These are phyloP conservation scores for Fusarium bactridioides DNA, from an alignment of 2,329 filamentous ascomycete species.

Conservation along the genomic window DNA sequence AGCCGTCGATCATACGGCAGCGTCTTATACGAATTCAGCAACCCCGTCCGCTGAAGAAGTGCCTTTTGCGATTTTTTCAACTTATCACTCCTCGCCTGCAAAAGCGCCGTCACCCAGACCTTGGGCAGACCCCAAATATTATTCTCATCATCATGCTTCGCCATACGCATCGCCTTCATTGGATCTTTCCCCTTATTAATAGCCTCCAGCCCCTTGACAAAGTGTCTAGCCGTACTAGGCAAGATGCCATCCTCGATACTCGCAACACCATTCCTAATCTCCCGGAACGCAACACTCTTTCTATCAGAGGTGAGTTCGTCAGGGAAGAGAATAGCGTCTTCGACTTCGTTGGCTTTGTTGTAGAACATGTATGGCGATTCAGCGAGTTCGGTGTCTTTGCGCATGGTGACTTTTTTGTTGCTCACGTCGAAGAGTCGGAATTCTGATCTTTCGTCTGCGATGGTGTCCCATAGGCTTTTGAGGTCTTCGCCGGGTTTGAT, in stretches of 20 bases:
- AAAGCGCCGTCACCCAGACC: constrained; percentile 35
- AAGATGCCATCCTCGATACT: constrained; percentile 27
- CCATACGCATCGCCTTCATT: not conserved
- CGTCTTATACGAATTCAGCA: not conserved
- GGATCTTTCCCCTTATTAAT: constrained; percentile 13
- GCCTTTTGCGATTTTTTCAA: not conserved
- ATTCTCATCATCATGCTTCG: constrained; percentile 11
- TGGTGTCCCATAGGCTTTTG: constrained; percentile 36
- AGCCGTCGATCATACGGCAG: constrained; percentile 5
- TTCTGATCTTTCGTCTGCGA: constrained; percentile 26
- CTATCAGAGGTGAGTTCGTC: constrained; percentile 29
- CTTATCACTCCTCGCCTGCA: constrained; percentile 7
- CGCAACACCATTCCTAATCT: constrained; percentile 35
- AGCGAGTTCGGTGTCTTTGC: not conserved
- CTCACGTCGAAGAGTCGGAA: constrained; percentile 23
- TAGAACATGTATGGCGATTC: constrained; percentile 38
- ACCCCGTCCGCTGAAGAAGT: constrained; percentile 19
- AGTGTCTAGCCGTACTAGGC: constrained; percentile 6
- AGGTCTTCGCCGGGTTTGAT: constrained; percentile 37
- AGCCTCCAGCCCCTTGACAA: constrained; percentile 24
- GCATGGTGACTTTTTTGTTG: not conserved
- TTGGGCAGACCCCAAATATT: constrained; percentile 35
- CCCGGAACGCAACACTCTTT: constrained; percentile 28
- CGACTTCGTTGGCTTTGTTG: constrained; percentile 33
- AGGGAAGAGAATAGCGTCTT: constrained; percentile 41